Percentiles rank a stretch among this genome's conserved stretches.
Evolutionary conservation across 768 basidiomycete genomes (phyloP).

Genomic region (Collybia sp.): DNA sequence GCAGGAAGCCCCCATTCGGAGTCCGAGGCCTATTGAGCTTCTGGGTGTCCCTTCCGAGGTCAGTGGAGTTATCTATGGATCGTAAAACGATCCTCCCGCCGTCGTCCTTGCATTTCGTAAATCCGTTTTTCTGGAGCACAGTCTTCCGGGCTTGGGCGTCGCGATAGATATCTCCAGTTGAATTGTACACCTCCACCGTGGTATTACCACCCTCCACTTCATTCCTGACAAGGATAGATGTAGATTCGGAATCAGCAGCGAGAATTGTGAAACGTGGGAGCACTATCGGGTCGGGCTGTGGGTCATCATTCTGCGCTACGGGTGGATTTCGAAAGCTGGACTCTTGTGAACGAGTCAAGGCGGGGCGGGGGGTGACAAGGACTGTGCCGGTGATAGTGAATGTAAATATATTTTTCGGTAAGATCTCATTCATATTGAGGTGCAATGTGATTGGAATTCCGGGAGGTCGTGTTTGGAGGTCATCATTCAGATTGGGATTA

Average conservation of each 20-base stretch:
- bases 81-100: conserved; percentile 57
- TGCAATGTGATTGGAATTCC: conserved; percentile 66
- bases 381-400: conserved; percentile 66
- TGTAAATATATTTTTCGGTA: conserved; percentile 56
- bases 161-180: conserved; percentile 45
- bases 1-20: conserved; percentile 23
- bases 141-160: conserved; percentile 63
- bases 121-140: conserved; percentile 55
- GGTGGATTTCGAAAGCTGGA: conserved; percentile 10
- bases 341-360: conserved; percentile 18
- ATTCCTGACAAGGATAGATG: conserved; percentile 55
- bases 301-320: conserved; percentile 14
- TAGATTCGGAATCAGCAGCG: conserved; percentile 59
- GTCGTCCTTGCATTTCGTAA: conserved; percentile 56
- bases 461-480: conserved; percentile 34
- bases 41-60: conserved; percentile 16
- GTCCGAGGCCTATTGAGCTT: conserved; percentile 27
- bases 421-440: conserved; percentile 75
- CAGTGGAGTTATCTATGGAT: conserved; percentile 18
- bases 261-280: conserved; percentile 69
- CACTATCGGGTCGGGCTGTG: conserved; percentile 45
- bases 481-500: conserved; percentile 10
- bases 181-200: conserved; percentile 59
- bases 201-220: conserved; percentile 39
- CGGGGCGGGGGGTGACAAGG: conserved; percentile 46